These are phyloP conservation scores for Westerdykella aurantiaca DNA, from an alignment of 2,329 filamentous ascomycete genomes.

Conservation along the genomic window DNA sequence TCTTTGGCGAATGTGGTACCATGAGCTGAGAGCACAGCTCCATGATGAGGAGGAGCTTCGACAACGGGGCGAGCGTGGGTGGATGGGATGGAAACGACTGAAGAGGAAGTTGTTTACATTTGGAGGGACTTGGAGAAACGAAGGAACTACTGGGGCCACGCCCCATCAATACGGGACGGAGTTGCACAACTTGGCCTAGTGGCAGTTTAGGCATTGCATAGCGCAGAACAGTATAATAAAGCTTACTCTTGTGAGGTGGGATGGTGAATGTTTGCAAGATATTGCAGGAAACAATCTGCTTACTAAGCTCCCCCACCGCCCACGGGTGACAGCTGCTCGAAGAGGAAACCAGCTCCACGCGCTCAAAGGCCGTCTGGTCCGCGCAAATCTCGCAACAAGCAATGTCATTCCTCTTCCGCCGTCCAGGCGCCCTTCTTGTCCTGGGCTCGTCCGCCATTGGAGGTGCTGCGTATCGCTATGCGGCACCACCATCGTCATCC, in stretches of 20 bases:
- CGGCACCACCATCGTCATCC: slow-evolving; percentile 15
- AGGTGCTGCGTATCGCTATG: slow-evolving; percentile 32
- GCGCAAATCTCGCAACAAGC: slow-evolving; percentile 10
- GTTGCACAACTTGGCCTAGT: no score
- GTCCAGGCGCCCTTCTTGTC: slow-evolving; percentile 26
- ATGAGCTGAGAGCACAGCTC: slow-evolving; percentile 9
- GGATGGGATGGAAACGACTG: slow-evolving; percentile 15
- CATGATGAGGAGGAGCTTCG: slow-evolving; percentile 6
- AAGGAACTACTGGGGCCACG: no score
- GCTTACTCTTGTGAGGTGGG: no score
- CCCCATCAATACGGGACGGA: no score
- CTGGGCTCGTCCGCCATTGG: slow-evolving; percentile 30
- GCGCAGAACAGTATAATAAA: no score
- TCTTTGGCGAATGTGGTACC: slow-evolving; percentile 23
- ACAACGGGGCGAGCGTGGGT: slow-evolving; percentile 5
- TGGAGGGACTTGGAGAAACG: no score
- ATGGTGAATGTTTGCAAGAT: not conserved
- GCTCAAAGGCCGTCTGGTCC: not conserved
- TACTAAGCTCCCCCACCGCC: not conserved
- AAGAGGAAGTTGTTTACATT: not conserved
- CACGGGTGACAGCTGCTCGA: not conserved
- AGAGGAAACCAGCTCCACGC: not conserved
- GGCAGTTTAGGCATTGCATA: no score
- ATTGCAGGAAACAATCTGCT: not conserved
- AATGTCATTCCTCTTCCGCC: slow-evolving; percentile 25